Percentiles rank a stretch among this genome's conserved stretches.
Evolutionary conservation across 192 early-diverging fungal genomes (phyloP).

Genomic region (Chytriomyces hyalinus): DNA sequence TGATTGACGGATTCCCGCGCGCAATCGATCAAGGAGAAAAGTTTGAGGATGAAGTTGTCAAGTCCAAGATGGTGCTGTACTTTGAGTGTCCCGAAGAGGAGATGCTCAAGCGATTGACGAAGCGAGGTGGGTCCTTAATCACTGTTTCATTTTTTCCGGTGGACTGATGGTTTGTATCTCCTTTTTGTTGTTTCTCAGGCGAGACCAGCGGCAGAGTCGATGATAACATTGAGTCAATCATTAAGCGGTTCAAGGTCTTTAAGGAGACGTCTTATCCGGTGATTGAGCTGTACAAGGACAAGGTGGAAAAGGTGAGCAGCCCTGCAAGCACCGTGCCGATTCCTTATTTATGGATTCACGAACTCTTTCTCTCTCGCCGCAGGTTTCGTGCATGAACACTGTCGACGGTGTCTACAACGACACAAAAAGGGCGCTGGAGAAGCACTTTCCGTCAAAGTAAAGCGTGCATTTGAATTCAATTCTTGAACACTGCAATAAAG

Average conservation of each 20-base stretch:
- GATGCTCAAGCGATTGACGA: slow-evolving; percentile 87
- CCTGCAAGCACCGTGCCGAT: background rate
- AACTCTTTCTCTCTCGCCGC: slow-evolving; percentile 1
- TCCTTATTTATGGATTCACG: background rate
- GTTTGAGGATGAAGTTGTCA: slow-evolving; percentile 85
- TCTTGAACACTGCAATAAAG: too few species aligned
- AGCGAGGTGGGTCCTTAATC: slow-evolving; percentile 67
- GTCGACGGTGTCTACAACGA: slow-evolving; percentile 72
- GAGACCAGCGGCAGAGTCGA: slow-evolving; percentile 92
- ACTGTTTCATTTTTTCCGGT: slow-evolving; percentile 1
- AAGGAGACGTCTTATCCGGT: slow-evolving; percentile 89
- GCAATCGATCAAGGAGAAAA: slow-evolving; percentile 90
- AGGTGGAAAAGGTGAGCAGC: slow-evolving; percentile 75
- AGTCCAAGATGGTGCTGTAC: slow-evolving; percentile 80
- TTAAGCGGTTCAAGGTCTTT: slow-evolving; percentile 91
- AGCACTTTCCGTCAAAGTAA: slow-evolving; percentile 31
- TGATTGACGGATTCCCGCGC: slow-evolving; percentile 98
- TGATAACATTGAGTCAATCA: slow-evolving; percentile 95
- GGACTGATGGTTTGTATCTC: background rate
- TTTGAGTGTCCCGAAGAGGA: slow-evolving; percentile 95
- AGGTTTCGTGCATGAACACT: slow-evolving; percentile 60
- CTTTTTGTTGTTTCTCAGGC: slow-evolving; percentile 41
- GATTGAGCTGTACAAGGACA: slow-evolving; percentile 80
- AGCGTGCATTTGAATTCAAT: background rate
- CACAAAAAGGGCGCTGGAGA: slow-evolving; percentile 64